Evolutionary conservation across 2,329 filamentous ascomycete genomes (phyloP), one percentile per base, ranked within the genome.

Genomic region (Aspergillus ochraceus): DNA sequence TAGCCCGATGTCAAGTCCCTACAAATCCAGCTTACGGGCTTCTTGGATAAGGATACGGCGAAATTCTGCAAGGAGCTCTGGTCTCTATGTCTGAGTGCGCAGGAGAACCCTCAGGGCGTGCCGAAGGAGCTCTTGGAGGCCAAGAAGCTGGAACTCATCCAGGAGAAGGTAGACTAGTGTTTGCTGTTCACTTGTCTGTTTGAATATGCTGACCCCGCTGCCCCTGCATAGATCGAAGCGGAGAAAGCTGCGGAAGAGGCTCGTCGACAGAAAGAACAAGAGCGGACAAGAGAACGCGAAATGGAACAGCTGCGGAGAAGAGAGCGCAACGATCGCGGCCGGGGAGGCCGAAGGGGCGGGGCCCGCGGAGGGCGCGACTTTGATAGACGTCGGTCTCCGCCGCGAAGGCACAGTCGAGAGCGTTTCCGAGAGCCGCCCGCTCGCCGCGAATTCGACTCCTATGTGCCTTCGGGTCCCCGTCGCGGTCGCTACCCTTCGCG

Each of bases 1-100:
- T 68, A 98, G 93, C 95, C 94, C 65, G 92, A 98, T 74, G 95
- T 98, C 77, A 99, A 98, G 79, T 87, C 90, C 50, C 84, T 98
- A 57, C 95, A 99, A 74, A 97, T 97, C 67, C 90, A 96, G 70
- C 88, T 99, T 64, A 95, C 91, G 1, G 95, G 94, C 2, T 99
- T 99, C 70, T 86, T 99, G 67, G 93, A 97, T 70, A 94, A 96
- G 75, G 92, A 98, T 66, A 95, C 92, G 0, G 83, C 92, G 1
- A 78, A 83, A 0, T 99, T 99, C 72, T 97, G 94, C 76, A 94
- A 96, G 73, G 91, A 97, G 64, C 79, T 99, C 12, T 99, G 95
- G 95, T 91, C 88, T 60, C 81, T 99, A 19, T 90, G 94, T 68
- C 79, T 99, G 50, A 97, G 93, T 75, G 95, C 92, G 10, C 95